These are phyloP conservation scores for Vitis riparia DNA, from an alignment of 164 flowering plant genomes.

Conservation along the genomic window DNA sequence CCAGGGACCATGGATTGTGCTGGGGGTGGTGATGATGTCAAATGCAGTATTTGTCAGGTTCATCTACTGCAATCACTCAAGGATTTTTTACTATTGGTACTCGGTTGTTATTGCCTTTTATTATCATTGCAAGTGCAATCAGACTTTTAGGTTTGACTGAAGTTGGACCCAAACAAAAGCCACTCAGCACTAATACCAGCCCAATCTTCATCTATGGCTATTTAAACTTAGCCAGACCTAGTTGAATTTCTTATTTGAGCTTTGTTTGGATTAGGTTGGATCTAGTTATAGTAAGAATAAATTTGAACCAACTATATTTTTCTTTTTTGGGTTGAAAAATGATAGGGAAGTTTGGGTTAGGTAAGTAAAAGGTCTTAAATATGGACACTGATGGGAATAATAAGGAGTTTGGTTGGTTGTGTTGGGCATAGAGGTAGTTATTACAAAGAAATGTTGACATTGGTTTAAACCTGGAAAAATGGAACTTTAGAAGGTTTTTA, in stretches of 20 bases:
- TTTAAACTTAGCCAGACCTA: background rate
- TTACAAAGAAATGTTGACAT: too few relatives aligned
- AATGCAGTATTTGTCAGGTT: conserved; percentile 99
- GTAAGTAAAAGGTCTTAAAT: too few relatives aligned
- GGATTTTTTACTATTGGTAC: background rate
- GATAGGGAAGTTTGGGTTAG: too few relatives aligned
- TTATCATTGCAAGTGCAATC: too few relatives aligned
- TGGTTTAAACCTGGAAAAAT: too few relatives aligned
- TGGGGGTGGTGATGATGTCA: conserved; percentile 49
- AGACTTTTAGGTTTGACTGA: background rate
- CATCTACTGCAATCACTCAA: background rate
- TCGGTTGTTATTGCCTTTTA: background rate
- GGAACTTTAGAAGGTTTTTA: too few relatives aligned
- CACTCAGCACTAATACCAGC: background rate
- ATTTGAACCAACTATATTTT: background rate
- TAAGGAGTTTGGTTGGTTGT: too few relatives aligned
- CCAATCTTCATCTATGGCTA: background rate
- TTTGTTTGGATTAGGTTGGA: background rate
- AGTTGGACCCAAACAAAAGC: background rate
- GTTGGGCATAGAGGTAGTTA: too few relatives aligned
- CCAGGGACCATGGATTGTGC: conserved; percentile 8
- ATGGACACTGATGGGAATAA: too few relatives aligned
- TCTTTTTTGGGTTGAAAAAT: too few relatives aligned
- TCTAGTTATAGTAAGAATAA: background rate
- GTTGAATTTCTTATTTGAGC: too few relatives aligned